Conservation (phyloP, 2,329 filamentous ascomycete genomes). For the Phaeophleospora eucalypticola region DNA sequence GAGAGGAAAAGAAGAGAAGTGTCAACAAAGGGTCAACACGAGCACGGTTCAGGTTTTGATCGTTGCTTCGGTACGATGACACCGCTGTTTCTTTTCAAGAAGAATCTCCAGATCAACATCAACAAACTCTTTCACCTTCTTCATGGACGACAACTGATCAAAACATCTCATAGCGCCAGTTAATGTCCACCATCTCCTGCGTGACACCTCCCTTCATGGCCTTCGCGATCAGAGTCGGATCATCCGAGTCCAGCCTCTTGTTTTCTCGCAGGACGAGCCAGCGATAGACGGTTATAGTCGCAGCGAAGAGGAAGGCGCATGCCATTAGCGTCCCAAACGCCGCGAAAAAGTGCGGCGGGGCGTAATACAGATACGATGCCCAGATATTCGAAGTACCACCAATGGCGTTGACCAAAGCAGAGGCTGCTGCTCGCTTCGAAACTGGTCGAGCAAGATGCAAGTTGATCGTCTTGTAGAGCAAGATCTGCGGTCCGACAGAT, state of each 20-base stretch:
- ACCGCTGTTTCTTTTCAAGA: neutral
- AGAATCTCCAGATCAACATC: neutral
- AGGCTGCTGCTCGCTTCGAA: conserved; percentile 22
- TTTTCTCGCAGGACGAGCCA: conserved; percentile 5
- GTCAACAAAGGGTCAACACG: no score
- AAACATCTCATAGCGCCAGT: conserved; percentile 45
- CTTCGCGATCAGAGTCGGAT: conserved; percentile 26
- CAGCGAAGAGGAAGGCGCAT: conserved; percentile 3
- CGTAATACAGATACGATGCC: conserved; percentile 35
- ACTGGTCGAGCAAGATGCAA: conserved; percentile 25
- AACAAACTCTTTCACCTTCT: no score
- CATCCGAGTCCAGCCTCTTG: neutral
- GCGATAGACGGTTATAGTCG: neutral
- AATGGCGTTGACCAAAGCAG: conserved; percentile 27
- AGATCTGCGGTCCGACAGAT: conserved; percentile 38
- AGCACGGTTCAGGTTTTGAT: neutral
- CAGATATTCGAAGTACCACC: conserved; percentile 33
- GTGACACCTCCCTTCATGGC: conserved; percentile 42
- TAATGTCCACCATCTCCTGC: conserved; percentile 41
- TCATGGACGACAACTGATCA: no score
- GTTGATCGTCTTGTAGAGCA: conserved; percentile 53
- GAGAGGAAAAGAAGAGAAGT: neutral
- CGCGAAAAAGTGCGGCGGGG: conserved; percentile 38
- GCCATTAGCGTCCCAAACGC: conserved; percentile 40
- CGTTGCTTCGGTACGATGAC: neutral